These are phyloP conservation scores for Curvularia spicifera DNA, from an alignment of 2,329 filamentous ascomycete genomes.

Conservation along the genomic window DNA sequence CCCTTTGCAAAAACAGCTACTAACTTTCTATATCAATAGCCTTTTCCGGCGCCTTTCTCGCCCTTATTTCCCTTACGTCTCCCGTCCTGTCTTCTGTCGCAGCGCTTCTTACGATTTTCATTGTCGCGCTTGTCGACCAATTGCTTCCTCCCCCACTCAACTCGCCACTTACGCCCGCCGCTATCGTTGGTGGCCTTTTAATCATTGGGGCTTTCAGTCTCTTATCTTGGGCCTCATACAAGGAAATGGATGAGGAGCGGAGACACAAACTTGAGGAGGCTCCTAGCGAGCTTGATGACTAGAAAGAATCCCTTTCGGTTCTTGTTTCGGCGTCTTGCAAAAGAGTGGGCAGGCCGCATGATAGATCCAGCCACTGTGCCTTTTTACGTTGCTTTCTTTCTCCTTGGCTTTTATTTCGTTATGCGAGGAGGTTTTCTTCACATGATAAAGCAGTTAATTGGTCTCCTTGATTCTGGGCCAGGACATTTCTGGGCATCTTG, in stretches of 20 bases:
- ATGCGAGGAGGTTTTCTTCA: not conserved
- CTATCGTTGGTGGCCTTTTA: conserved; percentile 80
- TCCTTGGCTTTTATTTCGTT: not conserved
- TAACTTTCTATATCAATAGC: conserved; percentile 47
- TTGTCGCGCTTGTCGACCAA: conserved; percentile 93
- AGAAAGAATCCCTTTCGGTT: conserved; percentile 10
- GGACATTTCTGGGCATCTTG: not conserved
- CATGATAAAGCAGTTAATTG: not conserved
- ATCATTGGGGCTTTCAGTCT: conserved; percentile 90
- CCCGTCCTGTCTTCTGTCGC: conserved; percentile 93
- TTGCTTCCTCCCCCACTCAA: conserved; percentile 72
- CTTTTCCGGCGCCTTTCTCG: conserved; percentile 91
- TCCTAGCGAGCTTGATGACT: conserved; percentile 55
- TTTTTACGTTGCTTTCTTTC: not conserved
- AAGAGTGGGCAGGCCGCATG: not conserved
- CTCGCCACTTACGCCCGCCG: conserved; percentile 73
- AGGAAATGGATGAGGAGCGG: conserved; percentile 87
- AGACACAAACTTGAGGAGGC: conserved; percentile 60
- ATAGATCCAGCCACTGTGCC: not conserved
- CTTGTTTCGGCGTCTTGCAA: not conserved
- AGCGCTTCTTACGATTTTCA: conserved; percentile 92
- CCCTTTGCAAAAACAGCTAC: not conserved
- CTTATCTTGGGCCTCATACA: conserved; percentile 88
- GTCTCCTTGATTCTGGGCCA: not conserved
- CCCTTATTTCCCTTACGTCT: conserved; percentile 89